These are phyloP conservation scores for Lichtheimia ornata DNA, from an alignment of 371 early-diverging fungal genomes.

Conservation along the genomic window DNA sequence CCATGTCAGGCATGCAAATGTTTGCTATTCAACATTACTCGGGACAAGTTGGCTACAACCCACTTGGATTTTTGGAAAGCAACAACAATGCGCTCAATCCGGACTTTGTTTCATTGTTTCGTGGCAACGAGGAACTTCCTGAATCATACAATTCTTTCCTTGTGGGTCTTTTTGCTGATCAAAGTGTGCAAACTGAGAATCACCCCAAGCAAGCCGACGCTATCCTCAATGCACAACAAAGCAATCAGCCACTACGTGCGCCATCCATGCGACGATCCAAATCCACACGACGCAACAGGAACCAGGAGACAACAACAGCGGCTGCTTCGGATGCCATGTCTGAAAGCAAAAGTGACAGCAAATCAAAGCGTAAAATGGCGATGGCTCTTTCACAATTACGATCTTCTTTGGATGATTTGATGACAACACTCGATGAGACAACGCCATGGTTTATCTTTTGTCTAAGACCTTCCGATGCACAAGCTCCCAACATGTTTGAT, in stretches of 20 bases:
- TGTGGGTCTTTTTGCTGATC: constrained; percentile 36
- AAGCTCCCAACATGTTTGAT: constrained; percentile 65
- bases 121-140: constrained; percentile 31
- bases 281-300: constrained; percentile 30
- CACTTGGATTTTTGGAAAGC: constrained; percentile 69
- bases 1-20: constrained; percentile 34
- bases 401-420: constrained; percentile 73
- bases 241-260: constrained; percentile 52
- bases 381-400: constrained; percentile 67
- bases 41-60: constrained; percentile 74
- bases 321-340: constrained; percentile 10
- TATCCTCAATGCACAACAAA: constrained; percentile 64
- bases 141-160: constrained; percentile 57
- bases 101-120: constrained; percentile 82
- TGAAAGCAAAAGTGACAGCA: constrained; percentile 12
- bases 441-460: constrained; percentile 89
- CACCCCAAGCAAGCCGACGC: constrained; percentile 64
- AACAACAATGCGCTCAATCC: constrained; percentile 74
- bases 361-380: constrained; percentile 11
- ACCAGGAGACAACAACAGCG: constrained; percentile 6
- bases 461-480: constrained; percentile 71
- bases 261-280: constrained; percentile 49
- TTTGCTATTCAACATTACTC: constrained; percentile 86
- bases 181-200: constrained; percentile 55
- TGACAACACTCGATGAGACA: constrained; percentile 82